Base-by-base conservation (phyloP, 108 stramenopile genomes). In the Schizochytrium sp. region DNA sequence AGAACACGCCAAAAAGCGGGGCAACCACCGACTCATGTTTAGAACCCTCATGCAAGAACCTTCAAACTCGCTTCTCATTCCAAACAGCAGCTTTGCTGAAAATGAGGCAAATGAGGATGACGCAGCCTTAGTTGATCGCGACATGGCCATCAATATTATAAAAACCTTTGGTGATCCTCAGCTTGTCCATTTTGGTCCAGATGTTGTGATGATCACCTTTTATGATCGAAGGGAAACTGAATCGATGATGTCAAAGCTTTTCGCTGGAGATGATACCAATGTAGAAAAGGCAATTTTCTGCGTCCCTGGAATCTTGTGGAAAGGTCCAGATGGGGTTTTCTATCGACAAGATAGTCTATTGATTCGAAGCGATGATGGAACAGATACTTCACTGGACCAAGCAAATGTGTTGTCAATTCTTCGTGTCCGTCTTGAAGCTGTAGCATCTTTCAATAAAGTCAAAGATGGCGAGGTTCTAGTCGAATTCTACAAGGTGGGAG, bases 271-370 rank as follows among this genome's bases (percentile, higher is more conserved):
- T n/a, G 50, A 55, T 5, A 7, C 53, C 28, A 53, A 53, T 5
- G 28, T 38, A 0, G 5, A 10, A 17, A 83, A 55, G 28, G 50
- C 53, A 13, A 12, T 49, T 8, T 55, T 47, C 28, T 83, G 76
- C 64, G 64, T 69, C 28, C 64, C 64, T 38, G 64, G 64, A 69
- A 38, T 69, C 15, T 44, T 69, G 12, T 69, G 64, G 64, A 69
- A 69, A 38, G 64, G 64, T 44, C 64, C 64, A 5, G 64, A 69
- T 44, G 64, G 64, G 10, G 64, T 7, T 8, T 5, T 69, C 8
- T 69, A 69, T 15, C 64, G 64, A 15, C 64, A 69, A 15, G 64
- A 69, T 44, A 3, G 40, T 38, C 64, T 69, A 8, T 12, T 44
- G 64, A 5, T 69, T 7, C 64, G 64, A 12, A 13, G 42, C 10